These are phyloP conservation scores for Claviceps pusilla DNA, from an alignment of 2,329 filamentous ascomycete species.

Conservation along the genomic window DNA sequence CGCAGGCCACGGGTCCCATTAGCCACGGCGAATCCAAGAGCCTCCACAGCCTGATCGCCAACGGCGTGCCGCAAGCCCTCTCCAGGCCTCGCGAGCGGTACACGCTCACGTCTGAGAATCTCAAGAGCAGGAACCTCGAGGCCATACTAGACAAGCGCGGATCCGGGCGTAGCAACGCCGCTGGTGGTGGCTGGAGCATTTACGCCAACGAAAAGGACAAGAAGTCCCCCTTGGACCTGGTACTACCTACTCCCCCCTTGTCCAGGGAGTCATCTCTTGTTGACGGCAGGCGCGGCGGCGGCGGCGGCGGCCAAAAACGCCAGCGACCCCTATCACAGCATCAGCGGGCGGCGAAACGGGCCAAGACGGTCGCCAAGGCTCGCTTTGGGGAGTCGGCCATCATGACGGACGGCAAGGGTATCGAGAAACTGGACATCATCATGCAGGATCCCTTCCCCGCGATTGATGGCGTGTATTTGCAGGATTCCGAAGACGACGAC, in stretches of 20 bases:
- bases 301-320: conserved; percentile 13
- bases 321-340: conserved; percentile 11
- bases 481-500: conserved; percentile 14
- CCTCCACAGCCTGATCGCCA: conserved; percentile 55
- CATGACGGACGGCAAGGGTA: conserved; percentile 41
- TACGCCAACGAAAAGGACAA: conserved; percentile 50
- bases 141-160: conserved; percentile 57
- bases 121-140: conserved; percentile 56
- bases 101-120: conserved; percentile 48
- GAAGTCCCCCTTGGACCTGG: conserved; percentile 39
- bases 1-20: conserved; percentile 27
- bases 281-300: conserved; percentile 7
- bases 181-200: conserved; percentile 64
- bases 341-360: conserved; percentile 36
- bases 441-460: conserved; percentile 42
- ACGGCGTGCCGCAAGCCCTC: conserved; percentile 69
- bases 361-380: conserved; percentile 45
- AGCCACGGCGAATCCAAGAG: conserved; percentile 41
- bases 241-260: conserved; percentile 32
- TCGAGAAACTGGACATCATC: conserved; percentile 46
- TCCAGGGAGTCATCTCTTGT: conserved; percentile 18
- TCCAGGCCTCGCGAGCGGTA: conserved; percentile 61
- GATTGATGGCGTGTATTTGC: conserved; percentile 6
- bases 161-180: conserved; percentile 52
- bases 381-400: conserved; percentile 53